Percentiles rank a stretch among this genome's conserved stretches.
phyloP scores from a whole-genome alignment of 1,139 yeast genomes.

The Hemisphaericaspora lyxosophila region DNA sequence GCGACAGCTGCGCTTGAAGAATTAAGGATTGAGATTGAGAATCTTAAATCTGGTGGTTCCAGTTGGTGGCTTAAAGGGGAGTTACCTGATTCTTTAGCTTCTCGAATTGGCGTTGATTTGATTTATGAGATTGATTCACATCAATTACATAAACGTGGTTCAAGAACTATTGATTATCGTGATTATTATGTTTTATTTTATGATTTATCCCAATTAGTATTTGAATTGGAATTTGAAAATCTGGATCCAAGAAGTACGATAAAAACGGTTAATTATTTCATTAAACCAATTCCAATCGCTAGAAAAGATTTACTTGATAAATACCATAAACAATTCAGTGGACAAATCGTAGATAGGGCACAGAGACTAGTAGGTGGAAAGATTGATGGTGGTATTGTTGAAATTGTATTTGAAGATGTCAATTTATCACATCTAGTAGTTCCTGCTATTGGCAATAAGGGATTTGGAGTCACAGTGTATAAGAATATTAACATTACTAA shows the following conservation, averaged over 20 bases:
- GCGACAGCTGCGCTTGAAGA: slow-evolving; percentile 30
- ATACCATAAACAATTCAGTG: slow-evolving; percentile 49
- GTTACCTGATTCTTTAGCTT: slow-evolving; percentile 56
- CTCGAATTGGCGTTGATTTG: slow-evolving; percentile 47
- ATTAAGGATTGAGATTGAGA: slow-evolving; percentile 33
- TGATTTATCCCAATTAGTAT: slow-evolving; percentile 67
- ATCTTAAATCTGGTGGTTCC: slow-evolving; percentile 31
- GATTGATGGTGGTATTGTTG: slow-evolving; percentile 29
- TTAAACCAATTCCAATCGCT: slow-evolving; percentile 47
- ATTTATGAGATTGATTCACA: slow-evolving; percentile 67
- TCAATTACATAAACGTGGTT: slow-evolving; percentile 56
- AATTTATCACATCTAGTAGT: slow-evolving; percentile 27
- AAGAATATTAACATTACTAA: slow-evolving; percentile 45
- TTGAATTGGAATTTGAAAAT: slow-evolving; percentile 57
- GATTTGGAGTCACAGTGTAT: slow-evolving; percentile 74
- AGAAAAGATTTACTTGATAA: slow-evolving; percentile 51
- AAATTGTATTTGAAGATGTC: slow-evolving; percentile 16
- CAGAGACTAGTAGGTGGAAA: slow-evolving; percentile 39
- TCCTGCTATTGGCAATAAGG: slow-evolving; percentile 62
- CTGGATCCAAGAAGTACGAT: slow-evolving; percentile 58
- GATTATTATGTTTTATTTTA: slow-evolving; percentile 74
- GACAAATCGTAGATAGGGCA: slow-evolving; percentile 42
- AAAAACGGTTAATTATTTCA: slow-evolving; percentile 40
- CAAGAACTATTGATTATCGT: slow-evolving; percentile 48
- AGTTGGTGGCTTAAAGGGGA: slow-evolving; percentile 68